phyloP scores from a whole-genome alignment of 306 rosid genomes.

The Parietaria judaica region DNA sequence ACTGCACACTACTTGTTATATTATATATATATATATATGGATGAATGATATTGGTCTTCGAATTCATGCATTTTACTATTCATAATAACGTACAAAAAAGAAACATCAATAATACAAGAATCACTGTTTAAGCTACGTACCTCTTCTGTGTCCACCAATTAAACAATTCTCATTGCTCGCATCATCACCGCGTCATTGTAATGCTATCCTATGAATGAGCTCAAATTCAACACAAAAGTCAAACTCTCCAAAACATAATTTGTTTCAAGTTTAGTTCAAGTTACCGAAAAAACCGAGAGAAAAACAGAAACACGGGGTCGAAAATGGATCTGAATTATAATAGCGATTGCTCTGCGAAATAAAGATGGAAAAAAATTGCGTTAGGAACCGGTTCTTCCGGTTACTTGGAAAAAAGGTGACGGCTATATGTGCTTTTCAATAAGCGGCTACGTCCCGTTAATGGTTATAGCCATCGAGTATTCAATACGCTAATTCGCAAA shows the following conservation, averaged over 20 bases:
- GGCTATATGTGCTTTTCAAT: too few species aligned
- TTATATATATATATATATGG: neutral
- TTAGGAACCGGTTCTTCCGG: too few species aligned
- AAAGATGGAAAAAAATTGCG: too few species aligned
- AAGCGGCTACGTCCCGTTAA: too few species aligned
- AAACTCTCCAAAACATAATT: neutral
- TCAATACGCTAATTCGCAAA: too few species aligned
- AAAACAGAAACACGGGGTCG: too few species aligned
- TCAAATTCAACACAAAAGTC: neutral
- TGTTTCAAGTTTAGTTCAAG: too few species aligned
- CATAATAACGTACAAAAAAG: neutral
- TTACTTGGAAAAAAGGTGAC: too few species aligned
- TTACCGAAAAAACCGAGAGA: too few species aligned
- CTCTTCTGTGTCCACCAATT: neutral
- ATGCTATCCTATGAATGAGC: neutral
- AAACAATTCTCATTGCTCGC: neutral
- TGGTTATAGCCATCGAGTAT: too few species aligned
- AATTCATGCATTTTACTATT: neutral
- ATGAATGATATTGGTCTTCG: neutral
- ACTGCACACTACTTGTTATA: neutral
- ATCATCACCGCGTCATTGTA: neutral
- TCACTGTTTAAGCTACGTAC: neutral
- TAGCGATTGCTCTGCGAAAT: too few species aligned
- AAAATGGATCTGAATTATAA: too few species aligned
- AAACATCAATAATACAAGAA: neutral